Evolutionary conservation across 2,329 filamentous ascomycete species (phyloP), one percentile per base, ranked within the genome.

Genomic region (Leptoxyphium fumago): DNA sequence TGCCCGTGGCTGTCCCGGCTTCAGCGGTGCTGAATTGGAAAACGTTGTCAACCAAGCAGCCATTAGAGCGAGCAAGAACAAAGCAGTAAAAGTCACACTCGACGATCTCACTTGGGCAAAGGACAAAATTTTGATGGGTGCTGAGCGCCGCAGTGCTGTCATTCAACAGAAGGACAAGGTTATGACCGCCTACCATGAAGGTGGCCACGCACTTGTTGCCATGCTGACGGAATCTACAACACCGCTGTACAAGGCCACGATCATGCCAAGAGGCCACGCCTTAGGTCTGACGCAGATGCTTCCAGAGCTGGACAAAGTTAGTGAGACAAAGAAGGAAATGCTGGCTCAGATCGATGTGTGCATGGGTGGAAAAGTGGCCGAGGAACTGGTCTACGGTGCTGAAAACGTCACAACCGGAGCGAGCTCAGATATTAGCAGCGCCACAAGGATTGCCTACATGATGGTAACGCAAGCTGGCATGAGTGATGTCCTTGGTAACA

Each of bases 21-120:
- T 94, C 56, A 96, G 89, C 41, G 91, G 91, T 52, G 91, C 91
- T 15, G 91, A 98, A 55, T 73, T 98, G 10, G 91, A 96, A 66
- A 98, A 95, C 61, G 78, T 98, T 54, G 83, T 94, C 59, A 98
- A 98, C 64, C 85, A 95, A 61, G 91, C 91, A 29, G 91, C 91
- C 17, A 82, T 98, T 38, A 85, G 83, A 57, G 91, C 91, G n/a
- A 94, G 86, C 57, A 86, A 91, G 61, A 75, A 84, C 52, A 91
- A 88, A 65, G 75, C 82, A 34, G 71, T 71, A 46, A 74, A 80
- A 39, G 84, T 98, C 43, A 74, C 75, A 10, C 82, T 86, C 63
- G 65, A 74, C 29, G 87, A 96, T 58, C 80, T 96, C 50, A 88
- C 95, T 54, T 98, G 89, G 88, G 91, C 91, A 45, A 96, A 94